Conservation (phyloP, 2,329 filamentous ascomycete species). For the Colletotrichum theobromicola region DNA sequence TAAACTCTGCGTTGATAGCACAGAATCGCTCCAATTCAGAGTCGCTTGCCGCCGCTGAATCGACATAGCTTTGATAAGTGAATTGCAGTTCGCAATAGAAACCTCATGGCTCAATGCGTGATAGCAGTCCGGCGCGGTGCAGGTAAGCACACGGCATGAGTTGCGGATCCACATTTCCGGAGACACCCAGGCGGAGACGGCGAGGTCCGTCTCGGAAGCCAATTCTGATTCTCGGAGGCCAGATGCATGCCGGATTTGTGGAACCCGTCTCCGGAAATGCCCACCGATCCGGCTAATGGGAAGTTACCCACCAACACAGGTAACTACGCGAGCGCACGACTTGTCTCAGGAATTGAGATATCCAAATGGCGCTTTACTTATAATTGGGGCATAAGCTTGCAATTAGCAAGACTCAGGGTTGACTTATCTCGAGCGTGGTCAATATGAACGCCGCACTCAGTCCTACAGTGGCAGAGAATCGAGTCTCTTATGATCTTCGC, state of each 20-base stretch:
- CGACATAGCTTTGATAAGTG: too few relatives aligned
- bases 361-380: too few relatives aligned
- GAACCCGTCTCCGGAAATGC: neutral
- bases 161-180: neutral
- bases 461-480: too few relatives aligned
- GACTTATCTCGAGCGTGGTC: too few relatives aligned
- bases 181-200: neutral
- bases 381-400: too few relatives aligned
- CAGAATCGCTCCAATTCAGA: neutral
- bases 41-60: neutral
- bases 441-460: too few relatives aligned
- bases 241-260: neutral
- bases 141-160: fast-evolving
- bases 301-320: neutral
- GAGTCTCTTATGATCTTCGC: neutral
- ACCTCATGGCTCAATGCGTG: too few relatives aligned
- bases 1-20: neutral
- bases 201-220: neutral
- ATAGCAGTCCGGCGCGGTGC: neutral
- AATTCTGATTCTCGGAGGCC: neutral
- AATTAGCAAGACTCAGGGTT: too few relatives aligned
- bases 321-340: neutral
- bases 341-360: too few relatives aligned
- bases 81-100: too few relatives aligned
- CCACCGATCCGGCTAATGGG: neutral